These are phyloP conservation scores for Botrytis galanthina DNA, from an alignment of 2,329 filamentous ascomycete genomes.

Conservation along the genomic window DNA sequence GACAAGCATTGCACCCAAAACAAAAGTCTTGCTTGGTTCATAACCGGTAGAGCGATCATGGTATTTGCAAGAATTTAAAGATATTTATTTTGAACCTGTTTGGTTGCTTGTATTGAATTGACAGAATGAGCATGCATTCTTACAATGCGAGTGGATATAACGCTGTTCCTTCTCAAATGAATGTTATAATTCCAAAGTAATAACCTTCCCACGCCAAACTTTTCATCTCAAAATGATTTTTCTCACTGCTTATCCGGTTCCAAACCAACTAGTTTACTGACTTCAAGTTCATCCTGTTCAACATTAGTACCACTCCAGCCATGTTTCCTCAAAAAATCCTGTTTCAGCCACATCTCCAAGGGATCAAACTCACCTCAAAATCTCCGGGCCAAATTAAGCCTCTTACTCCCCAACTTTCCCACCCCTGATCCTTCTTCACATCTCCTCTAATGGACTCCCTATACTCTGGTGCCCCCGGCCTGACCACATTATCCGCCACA, in stretches of 20 bases:
- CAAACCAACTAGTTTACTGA: conserved; percentile 2
- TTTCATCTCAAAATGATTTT: background rate
- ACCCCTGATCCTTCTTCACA: conserved; percentile 35
- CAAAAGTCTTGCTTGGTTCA: background rate
- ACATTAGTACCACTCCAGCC: background rate
- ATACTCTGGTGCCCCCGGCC: conserved; percentile 67
- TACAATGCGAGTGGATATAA: background rate
- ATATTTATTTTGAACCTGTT: background rate
- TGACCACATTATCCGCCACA: conserved; percentile 68
- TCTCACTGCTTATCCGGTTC: background rate
- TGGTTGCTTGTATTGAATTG: background rate
- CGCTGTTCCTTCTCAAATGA: background rate
- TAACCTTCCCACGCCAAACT: too few species aligned
- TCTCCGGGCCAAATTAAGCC: conserved; percentile 24
- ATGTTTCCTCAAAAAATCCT: too few species aligned
- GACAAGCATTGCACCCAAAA: background rate
- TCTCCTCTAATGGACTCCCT: conserved; percentile 61
- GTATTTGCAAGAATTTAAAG: background rate
- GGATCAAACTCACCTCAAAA: conserved; percentile 20
- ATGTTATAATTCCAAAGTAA: background rate
- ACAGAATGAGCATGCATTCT: background rate
- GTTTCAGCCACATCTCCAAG: background rate
- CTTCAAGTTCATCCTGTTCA: conserved; percentile 23
- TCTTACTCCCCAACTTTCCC: conserved; percentile 27
- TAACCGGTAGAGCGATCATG: background rate